Evolutionary conservation across 257 asterid genomes (phyloP).

Genomic region (Penstemon barbatus): DNA sequence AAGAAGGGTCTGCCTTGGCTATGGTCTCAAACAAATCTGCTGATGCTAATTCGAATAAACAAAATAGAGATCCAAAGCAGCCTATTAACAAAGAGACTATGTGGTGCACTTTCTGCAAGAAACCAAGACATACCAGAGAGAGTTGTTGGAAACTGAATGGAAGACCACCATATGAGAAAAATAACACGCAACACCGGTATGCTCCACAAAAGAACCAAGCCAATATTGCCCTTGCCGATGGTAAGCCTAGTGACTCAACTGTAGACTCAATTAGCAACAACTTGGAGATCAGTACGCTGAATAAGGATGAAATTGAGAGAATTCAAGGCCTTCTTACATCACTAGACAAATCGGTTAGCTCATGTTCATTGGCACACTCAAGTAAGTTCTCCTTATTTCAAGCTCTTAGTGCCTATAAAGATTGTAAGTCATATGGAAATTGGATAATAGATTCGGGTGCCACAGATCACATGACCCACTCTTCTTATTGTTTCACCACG

Average conservation of each 20-base stretch:
- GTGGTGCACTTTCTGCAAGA: no score
- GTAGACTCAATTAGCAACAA: no score
- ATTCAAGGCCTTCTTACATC: not conserved
- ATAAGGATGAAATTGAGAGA: not conserved
- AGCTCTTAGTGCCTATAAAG: not conserved
- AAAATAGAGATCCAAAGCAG: no score
- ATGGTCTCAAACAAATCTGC: not conserved
- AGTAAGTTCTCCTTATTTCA: not conserved
- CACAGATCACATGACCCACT: not conserved
- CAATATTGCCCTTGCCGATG: no score
- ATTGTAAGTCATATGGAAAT: not conserved
- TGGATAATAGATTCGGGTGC: conserved; percentile 4
- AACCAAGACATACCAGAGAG: no score
- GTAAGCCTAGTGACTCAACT: no score
- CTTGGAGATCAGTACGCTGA: no score
- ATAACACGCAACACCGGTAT: no score
- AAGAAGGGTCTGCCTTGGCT: not conserved
- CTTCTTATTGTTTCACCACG: not conserved
- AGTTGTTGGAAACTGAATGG: no score
- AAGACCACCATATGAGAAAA: no score
- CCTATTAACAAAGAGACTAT: no score
- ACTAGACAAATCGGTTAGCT: not conserved
- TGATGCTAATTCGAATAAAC: not conserved
- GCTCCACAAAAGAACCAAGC: no score
- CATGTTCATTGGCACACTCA: not conserved